These are phyloP conservation scores for Penicillium rolfsii DNA, from an alignment of 2,329 filamentous ascomycete species.

Conservation along the genomic window DNA sequence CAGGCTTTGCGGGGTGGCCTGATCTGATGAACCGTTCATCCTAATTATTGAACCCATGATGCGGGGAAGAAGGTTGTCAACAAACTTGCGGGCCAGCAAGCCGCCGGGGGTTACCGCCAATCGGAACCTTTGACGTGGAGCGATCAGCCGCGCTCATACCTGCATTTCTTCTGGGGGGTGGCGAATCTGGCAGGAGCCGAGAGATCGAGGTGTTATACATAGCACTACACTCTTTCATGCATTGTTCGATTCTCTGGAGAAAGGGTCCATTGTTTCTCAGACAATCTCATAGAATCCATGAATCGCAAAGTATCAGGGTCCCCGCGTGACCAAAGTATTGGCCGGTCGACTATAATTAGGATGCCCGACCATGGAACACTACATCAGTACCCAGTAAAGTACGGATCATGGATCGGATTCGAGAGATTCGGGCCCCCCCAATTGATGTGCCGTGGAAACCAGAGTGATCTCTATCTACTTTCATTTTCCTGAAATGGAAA, in stretches of 20 bases:
- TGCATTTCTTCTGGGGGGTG: background rate
- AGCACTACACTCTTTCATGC: background rate
- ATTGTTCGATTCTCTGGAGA: background rate
- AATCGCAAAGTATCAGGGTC: background rate
- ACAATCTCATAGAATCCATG: background rate
- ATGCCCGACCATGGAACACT: slow-evolving; percentile 4
- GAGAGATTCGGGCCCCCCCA: background rate
- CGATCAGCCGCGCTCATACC: background rate
- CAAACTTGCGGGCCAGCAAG: background rate
- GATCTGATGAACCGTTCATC: background rate
- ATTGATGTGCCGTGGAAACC: background rate
- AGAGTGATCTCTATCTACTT: background rate
- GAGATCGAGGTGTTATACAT: background rate
- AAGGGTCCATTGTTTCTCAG: background rate
- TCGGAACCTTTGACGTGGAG: background rate
- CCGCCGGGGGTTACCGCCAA: background rate
- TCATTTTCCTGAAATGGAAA: background rate
- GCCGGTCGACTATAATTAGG: slow-evolving; percentile 11
- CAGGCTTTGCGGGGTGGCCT: background rate
- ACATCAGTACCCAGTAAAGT: background rate
- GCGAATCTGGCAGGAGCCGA: background rate
- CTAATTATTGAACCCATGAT: background rate
- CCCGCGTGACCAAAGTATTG: slow-evolving; percentile 3
- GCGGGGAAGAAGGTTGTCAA: background rate
- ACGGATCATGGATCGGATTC: background rate